These are phyloP conservation scores for Geranomyces michiganensis DNA, from an alignment of 192 early-diverging fungal genomes.

Conservation along the genomic window DNA sequence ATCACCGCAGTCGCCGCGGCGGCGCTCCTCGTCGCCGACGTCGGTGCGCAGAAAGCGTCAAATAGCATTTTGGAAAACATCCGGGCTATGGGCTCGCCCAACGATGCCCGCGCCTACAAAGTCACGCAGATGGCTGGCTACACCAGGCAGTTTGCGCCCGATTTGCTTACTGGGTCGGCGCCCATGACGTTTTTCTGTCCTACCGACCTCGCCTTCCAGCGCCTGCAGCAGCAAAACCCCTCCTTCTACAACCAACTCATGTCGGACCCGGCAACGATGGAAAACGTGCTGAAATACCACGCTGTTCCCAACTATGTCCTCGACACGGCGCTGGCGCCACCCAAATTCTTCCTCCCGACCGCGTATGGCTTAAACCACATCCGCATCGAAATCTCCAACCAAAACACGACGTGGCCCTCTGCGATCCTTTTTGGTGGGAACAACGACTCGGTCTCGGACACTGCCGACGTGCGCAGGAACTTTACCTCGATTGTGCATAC, in stretches of 20 bases:
- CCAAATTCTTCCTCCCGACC: too few species aligned
- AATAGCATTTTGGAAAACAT: not conserved
- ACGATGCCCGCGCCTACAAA: too few species aligned
- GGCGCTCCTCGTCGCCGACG: not conserved
- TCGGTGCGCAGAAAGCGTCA: not conserved
- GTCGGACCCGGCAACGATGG: not conserved
- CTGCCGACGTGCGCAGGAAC: too few species aligned
- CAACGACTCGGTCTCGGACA: not conserved
- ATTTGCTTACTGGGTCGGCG: not conserved
- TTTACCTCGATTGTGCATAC: not conserved
- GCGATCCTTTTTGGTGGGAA: not conserved
- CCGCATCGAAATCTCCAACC: not conserved
- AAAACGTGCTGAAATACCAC: too few species aligned
- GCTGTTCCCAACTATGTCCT: too few species aligned
- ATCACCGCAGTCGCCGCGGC: not conserved
- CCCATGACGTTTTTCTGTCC: conserved; percentile 1
- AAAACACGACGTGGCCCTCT: not conserved
- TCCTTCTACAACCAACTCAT: not conserved
- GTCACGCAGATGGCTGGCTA: too few species aligned
- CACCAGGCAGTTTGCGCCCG: not conserved
- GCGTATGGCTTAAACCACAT: not conserved
- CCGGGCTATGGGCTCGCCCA: too few species aligned
- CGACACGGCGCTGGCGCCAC: too few species aligned
- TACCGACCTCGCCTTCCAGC: not conserved
- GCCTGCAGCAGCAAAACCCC: conserved; percentile 3